Conservation (phyloP, 129 eudicot genomes). For the Mikania micrantha region DNA sequence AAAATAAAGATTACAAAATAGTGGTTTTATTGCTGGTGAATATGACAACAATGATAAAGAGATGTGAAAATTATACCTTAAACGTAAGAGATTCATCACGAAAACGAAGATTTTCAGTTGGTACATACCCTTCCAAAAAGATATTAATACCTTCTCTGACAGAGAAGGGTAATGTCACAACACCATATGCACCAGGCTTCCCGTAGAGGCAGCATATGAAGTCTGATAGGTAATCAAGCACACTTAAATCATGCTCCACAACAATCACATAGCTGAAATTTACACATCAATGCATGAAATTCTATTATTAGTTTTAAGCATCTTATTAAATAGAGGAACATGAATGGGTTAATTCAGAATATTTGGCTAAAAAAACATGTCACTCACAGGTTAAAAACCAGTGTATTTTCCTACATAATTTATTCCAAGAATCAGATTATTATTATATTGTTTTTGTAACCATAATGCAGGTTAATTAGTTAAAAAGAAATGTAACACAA, state of each 20-base stretch:
- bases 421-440: neutral
- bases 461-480: neutral
- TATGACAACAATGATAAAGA: neutral
- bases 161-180: conserved; percentile 88
- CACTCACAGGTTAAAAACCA: neutral
- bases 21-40: neutral
- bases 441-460: neutral
- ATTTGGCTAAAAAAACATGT: neutral
- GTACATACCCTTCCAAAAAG: conserved; percentile 83
- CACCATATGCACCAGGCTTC: conserved; percentile 91
- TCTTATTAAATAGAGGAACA: neutral
- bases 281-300: neutral
- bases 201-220: conserved; percentile 95
- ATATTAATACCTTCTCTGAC: conserved; percentile 93
- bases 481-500: neutral
- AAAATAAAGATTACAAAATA: neutral
- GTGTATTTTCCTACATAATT: neutral
- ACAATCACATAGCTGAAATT: conserved; percentile 82
- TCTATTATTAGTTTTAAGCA: neutral
- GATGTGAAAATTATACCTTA: conserved; percentile 41
- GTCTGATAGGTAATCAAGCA: conserved; percentile 84
- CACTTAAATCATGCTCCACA: conserved; percentile 88
- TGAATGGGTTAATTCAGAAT: neutral
- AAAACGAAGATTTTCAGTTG: conserved; percentile 75
- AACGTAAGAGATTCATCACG: conserved; percentile 86